Conservation (phyloP, 2,329 filamentous ascomycete species). For the Dactylellina drechsleri region DNA sequence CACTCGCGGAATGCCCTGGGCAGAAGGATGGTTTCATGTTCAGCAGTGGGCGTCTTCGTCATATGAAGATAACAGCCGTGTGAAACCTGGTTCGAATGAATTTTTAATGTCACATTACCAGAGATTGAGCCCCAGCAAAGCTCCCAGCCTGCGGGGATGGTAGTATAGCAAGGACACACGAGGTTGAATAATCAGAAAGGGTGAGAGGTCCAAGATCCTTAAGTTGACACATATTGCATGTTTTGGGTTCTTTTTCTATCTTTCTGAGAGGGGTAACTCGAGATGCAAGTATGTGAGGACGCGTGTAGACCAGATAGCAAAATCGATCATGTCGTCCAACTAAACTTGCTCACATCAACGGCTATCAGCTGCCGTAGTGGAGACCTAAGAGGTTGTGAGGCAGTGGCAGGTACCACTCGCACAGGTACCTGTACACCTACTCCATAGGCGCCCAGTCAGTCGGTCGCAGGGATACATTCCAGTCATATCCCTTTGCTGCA, state of each 20-base stretch:
- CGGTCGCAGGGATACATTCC: constrained; percentile 10
- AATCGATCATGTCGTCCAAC: constrained; percentile 5
- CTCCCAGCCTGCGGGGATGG: constrained; percentile 9
- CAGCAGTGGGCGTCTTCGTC: constrained; percentile 17
- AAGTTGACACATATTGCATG: background rate
- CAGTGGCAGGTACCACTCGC: background rate
- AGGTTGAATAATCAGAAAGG: constrained; percentile 8
- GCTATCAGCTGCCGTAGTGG: constrained; percentile 19
- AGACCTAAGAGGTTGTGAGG: background rate
- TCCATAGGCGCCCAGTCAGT: constrained; percentile 8
- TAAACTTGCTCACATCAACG: background rate
- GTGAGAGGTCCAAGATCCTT: background rate
- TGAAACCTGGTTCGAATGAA: constrained; percentile 44
- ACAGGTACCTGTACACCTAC: constrained; percentile 5
- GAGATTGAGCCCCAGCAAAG: constrained; percentile 26
- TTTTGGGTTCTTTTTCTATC: background rate
- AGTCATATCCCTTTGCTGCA: constrained; percentile 22
- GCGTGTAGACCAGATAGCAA: constrained; percentile 9
- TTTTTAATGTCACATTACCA: constrained; percentile 52
- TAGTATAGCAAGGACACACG: background rate
- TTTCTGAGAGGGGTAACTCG: too few species aligned
- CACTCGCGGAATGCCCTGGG: constrained; percentile 30
- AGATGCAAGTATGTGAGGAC: background rate
- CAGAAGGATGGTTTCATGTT: constrained; percentile 37
- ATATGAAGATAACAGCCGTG: constrained; percentile 35